A percentile compares a stretch with the other conserved stretches of the same genome.
Evolutionary conservation across 169 alveolate species (phyloP).

Genomic region (Plasmodium ovale): DNA sequence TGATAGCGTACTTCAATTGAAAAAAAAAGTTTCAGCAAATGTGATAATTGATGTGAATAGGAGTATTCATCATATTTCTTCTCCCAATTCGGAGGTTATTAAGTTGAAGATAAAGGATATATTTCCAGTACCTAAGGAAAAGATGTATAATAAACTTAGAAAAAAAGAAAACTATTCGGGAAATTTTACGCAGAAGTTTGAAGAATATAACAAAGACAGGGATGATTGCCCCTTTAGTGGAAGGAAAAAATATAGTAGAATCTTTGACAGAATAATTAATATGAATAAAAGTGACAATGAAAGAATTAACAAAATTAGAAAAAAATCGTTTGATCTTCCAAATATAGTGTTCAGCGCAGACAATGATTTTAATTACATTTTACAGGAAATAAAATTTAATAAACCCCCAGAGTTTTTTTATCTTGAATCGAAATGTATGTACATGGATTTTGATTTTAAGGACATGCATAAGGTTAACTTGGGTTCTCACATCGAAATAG

Average conservation of each 20-base stretch:
- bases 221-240: too few species aligned
- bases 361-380: slow-evolving; percentile 29
- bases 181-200: background rate
- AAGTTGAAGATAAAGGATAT: slow-evolving; percentile 50
- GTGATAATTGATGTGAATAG: slow-evolving; percentile 55
- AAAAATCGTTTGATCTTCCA: slow-evolving; percentile 10
- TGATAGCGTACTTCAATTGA: slow-evolving; percentile 48
- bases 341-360: slow-evolving; percentile 61
- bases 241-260: background rate
- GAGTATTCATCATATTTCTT: slow-evolving; percentile 56
- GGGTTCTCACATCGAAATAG: slow-evolving; percentile 62
- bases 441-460: slow-evolving; percentile 6
- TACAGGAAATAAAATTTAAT: slow-evolving; percentile 53
- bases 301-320: background rate
- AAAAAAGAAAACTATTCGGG: background rate
- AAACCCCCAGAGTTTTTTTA: slow-evolving; percentile 31
- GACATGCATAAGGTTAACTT: slow-evolving; percentile 11
- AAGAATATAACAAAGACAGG: too few species aligned
- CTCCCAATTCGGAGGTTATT: slow-evolving; percentile 38
- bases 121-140: slow-evolving; percentile 37
- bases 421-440: slow-evolving; percentile 14
- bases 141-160: too few species aligned
- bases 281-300: slow-evolving; percentile 22
- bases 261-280: slow-evolving; percentile 17
- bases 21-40: slow-evolving; percentile 64